Percentiles rank a stretch among this genome's conserved stretches.
Conservation (phyloP, 129 eudicot genomes). For the Flaveria sonorensis region DNA sequence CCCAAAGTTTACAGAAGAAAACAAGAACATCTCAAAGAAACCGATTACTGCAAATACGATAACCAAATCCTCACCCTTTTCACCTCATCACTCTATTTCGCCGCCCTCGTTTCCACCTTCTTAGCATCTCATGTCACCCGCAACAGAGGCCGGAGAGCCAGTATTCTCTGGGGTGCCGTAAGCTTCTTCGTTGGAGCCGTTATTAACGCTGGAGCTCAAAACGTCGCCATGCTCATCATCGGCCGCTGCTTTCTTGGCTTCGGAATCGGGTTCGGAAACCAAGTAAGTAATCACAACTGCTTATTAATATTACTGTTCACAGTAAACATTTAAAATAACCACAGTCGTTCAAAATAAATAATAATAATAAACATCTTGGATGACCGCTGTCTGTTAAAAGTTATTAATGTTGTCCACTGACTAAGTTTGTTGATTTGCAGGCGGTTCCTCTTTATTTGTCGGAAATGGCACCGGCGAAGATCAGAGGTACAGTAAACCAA, state of each 20-base stretch:
- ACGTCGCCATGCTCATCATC: constrained; percentile 75
- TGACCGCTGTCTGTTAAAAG: too few relatives aligned
- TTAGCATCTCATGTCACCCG: constrained; percentile 77
- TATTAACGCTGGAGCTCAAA: constrained; percentile 67
- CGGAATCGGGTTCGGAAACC: constrained; percentile 92
- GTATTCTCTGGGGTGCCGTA: constrained; percentile 72
- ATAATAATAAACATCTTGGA: too few relatives aligned
- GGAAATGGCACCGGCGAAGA: constrained; percentile 93
- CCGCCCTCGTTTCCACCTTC: constrained; percentile 74
- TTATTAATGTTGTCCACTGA: too few relatives aligned
- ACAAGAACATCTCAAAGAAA: constrained; percentile 69
- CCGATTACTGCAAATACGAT: constrained; percentile 92
- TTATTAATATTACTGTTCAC: neutral
- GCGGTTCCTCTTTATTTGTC: constrained; percentile 94
- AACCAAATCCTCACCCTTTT: constrained; percentile 80
- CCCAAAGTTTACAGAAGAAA: constrained; percentile 67
- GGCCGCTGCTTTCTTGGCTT: constrained; percentile 80
- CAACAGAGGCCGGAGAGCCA: constrained; percentile 63
- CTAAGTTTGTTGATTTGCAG: constrained; percentile 38
- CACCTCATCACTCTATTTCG: constrained; percentile 79
- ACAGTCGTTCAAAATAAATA: too few relatives aligned
- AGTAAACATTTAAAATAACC: too few relatives aligned
- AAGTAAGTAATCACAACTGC: constrained; percentile 37
- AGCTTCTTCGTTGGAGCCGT: constrained; percentile 74
- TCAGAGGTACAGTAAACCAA: constrained; percentile 84